Conservation (phyloP, 768 basidiomycete genomes). For the Sistotremastrum niveocremeum region DNA sequence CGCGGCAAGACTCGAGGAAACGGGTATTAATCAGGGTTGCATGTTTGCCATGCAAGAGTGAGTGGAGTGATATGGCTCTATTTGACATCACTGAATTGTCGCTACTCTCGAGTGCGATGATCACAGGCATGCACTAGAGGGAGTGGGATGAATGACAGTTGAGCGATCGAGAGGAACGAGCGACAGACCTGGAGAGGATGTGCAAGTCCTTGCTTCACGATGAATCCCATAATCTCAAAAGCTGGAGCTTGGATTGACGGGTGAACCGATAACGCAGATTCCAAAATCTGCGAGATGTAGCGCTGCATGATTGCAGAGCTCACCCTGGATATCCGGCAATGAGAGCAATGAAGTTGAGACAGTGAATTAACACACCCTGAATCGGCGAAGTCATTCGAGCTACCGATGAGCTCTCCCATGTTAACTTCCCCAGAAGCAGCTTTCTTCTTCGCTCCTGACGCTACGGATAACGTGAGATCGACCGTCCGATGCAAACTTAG, state of each 20-base stretch:
- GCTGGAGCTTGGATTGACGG: slow-evolving; percentile 66
- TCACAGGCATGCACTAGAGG: slow-evolving; percentile 72
- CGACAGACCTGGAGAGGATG: slow-evolving; percentile 74
- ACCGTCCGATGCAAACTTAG: background rate
- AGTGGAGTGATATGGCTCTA: slow-evolving; percentile 70
- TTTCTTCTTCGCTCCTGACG: slow-evolving; percentile 28
- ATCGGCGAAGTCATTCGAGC: slow-evolving; percentile 91
- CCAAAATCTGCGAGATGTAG: slow-evolving; percentile 70
- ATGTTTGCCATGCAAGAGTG: slow-evolving; percentile 78
- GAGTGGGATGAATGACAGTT: background rate
- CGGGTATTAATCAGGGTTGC: slow-evolving; percentile 79
- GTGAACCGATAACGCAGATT: slow-evolving; percentile 64
- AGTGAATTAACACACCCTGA: slow-evolving; percentile 55
- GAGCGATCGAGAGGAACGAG: background rate
- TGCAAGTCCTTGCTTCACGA: slow-evolving; percentile 87
- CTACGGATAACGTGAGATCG: background rate
- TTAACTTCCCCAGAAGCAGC: slow-evolving; percentile 41
- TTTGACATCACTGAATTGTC: slow-evolving; percentile 42
- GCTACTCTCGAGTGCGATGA: slow-evolving; percentile 89
- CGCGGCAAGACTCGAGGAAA: slow-evolving; percentile 65
- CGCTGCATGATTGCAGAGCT: slow-evolving; percentile 92
- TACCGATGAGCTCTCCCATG: slow-evolving; percentile 90
- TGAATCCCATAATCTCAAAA: slow-evolving; percentile 84
- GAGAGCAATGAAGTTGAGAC: background rate
- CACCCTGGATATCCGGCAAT: slow-evolving; percentile 62